Conservation (phyloP, 371 early-diverging fungal genomes). For the Blyttiomyces sp. region DNA sequence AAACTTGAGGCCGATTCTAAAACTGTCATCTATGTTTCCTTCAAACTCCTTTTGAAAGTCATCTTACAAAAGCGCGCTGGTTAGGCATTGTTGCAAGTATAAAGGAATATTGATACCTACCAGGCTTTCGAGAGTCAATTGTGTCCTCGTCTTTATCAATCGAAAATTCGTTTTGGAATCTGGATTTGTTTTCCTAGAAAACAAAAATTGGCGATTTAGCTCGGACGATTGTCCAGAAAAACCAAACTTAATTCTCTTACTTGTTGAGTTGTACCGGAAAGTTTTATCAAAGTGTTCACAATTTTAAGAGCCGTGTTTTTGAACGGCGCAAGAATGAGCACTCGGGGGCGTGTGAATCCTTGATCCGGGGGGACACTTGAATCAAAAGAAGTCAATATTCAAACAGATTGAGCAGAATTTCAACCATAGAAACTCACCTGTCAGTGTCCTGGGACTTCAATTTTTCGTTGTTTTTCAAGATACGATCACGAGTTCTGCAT, state of each 20-base stretch:
- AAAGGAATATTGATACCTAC: constrained; percentile 14
- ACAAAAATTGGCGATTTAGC: background rate
- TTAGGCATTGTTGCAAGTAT: background rate
- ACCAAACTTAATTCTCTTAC: constrained; percentile 15
- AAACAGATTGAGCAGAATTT: background rate
- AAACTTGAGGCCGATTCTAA: constrained; percentile 90
- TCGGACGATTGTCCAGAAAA: too few species aligned
- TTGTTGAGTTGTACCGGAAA: constrained; percentile 79
- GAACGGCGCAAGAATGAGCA: constrained; percentile 86
- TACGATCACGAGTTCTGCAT: constrained; percentile 62
- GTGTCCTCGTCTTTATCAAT: constrained; percentile 41
- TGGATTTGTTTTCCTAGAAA: constrained; percentile 66
- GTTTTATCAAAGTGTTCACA: constrained; percentile 67
- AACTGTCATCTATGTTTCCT: constrained; percentile 95
- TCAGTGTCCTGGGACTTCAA: constrained; percentile 30
- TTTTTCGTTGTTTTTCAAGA: constrained; percentile 76
- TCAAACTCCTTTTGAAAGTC: constrained; percentile 81
- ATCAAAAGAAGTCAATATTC: background rate
- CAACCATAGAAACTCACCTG: background rate
- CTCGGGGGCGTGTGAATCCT: constrained; percentile 92
- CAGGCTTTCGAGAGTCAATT: too few species aligned
- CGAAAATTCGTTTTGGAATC: constrained; percentile 75
- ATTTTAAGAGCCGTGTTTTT: constrained; percentile 78
- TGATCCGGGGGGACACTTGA: constrained; percentile 83
- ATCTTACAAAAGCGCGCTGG: constrained; percentile 40